Percentiles rank a stretch among this genome's conserved stretches.
Conservation (phyloP, 2,329 filamentous ascomycete species). For the Ophiognomonia clavigignenti-juglandacearum region DNA sequence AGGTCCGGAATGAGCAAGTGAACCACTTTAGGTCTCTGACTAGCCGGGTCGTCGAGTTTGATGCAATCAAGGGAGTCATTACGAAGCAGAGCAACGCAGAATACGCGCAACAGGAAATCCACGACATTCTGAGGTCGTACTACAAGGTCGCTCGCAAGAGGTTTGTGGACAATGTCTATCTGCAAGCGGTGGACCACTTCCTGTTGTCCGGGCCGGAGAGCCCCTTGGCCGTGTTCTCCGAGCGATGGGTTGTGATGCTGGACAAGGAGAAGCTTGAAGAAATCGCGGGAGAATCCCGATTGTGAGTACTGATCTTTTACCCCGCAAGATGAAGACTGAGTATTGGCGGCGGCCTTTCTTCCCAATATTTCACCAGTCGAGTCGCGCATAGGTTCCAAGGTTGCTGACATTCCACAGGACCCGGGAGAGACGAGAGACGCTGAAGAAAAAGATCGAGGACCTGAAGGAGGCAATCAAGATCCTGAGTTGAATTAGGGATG, state of each 20-base stretch:
- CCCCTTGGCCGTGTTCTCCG: conserved; percentile 48
- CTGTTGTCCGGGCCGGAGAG: conserved; percentile 45
- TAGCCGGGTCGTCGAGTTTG: background rate
- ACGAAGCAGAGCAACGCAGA: conserved; percentile 18
- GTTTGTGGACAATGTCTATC: conserved; percentile 59
- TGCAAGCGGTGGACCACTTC: conserved; percentile 51
- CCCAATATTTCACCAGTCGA: too few species aligned
- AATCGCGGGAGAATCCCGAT: conserved; percentile 54
- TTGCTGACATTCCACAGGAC: too few species aligned
- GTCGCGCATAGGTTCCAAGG: too few species aligned
- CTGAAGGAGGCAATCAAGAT: conserved; percentile 31
- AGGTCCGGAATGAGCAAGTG: conserved; percentile 5
- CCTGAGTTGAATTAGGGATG: conserved; percentile 14
- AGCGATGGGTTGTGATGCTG: conserved; percentile 44
- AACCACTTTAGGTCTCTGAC: too few species aligned
- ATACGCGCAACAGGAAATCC: conserved; percentile 41
- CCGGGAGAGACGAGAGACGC: conserved; percentile 33
- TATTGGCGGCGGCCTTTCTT: too few species aligned
- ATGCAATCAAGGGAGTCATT: background rate
- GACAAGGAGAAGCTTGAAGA: conserved; percentile 41
- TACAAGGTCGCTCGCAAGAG: conserved; percentile 57
- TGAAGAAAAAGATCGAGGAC: conserved; percentile 41
- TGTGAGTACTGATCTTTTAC: too few species aligned
- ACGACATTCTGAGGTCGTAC: conserved; percentile 56
- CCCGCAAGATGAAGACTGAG: too few species aligned